phyloP scores from a whole-genome alignment of 306 rosid species.

The Cicer yamashitae region DNA sequence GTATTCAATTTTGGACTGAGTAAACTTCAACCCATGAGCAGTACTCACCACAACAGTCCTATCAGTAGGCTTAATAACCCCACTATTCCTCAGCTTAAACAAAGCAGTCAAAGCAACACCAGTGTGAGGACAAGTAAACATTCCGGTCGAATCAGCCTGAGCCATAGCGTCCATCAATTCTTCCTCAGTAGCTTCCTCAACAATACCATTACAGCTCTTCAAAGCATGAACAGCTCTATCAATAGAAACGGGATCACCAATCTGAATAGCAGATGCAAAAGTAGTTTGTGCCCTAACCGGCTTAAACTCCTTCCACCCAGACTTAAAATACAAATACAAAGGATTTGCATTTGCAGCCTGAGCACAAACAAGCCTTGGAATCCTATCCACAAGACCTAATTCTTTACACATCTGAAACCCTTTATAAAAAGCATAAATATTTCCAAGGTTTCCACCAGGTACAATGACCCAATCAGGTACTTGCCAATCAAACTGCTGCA shows the following conservation, averaged over 20 bases:
- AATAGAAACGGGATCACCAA: conserved; percentile 89
- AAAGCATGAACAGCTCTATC: conserved; percentile 83
- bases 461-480: conserved; percentile 93
- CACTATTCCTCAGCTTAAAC: conserved; percentile 70
- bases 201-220: conserved; percentile 74
- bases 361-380: conserved; percentile 93
- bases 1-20: conserved; percentile 82
- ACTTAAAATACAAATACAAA: conserved; percentile 64
- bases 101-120: conserved; percentile 89
- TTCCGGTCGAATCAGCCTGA: conserved; percentile 84
- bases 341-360: conserved; percentile 92
- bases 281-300: conserved; percentile 65
- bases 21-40: conserved; percentile 89
- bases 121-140: conserved; percentile 93
- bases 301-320: conserved; percentile 80
- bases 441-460: conserved; percentile 82
- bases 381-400: conserved; percentile 75
- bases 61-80: conserved; percentile 70
- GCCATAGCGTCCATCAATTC: conserved; percentile 89
- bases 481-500: conserved; percentile 89
- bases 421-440: conserved; percentile 86
- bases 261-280: conserved; percentile 83
- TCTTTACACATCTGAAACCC: conserved; percentile 84
- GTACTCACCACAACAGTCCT: conserved; percentile 89
- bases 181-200: conserved; percentile 93